Conservation (phyloP, 371 early-diverging fungal genomes). For the Apophysomyces elegans region DNA sequence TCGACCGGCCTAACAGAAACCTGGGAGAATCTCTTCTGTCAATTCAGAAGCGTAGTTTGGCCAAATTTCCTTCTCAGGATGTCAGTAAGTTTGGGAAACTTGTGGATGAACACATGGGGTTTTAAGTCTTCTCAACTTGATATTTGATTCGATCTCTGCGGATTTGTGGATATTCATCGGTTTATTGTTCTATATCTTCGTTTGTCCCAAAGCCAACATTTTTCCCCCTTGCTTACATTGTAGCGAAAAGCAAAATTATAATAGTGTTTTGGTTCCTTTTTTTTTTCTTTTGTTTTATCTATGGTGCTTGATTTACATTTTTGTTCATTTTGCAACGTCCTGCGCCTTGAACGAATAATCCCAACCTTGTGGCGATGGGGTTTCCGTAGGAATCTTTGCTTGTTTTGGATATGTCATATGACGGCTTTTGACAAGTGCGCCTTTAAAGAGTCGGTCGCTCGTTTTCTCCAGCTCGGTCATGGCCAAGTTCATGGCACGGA, state of each 20-base stretch:
- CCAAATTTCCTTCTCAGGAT: constrained; percentile 11
- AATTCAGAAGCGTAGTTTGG: neutral
- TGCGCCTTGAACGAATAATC: constrained; percentile 59
- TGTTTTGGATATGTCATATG: constrained; percentile 75
- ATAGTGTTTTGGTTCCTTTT: neutral
- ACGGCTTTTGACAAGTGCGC: constrained; percentile 66
- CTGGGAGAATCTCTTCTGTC: neutral
- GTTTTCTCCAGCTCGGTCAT: constrained; percentile 74
- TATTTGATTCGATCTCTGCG: constrained; percentile 6
- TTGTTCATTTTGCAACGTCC: constrained; percentile 9
- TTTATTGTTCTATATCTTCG: neutral
- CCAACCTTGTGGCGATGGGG: constrained; percentile 73
- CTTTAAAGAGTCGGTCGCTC: constrained; percentile 66
- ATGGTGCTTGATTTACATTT: constrained; percentile 9
- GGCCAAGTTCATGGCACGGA: constrained; percentile 71
- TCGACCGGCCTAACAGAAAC: neutral
- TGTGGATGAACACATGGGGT: constrained; percentile 22
- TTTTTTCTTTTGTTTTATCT: neutral
- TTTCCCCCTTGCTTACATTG: neutral
- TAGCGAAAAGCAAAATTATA: neutral
- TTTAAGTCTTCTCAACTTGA: constrained; percentile 4
- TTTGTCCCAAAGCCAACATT: neutral
- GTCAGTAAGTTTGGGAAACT: constrained; percentile 12
- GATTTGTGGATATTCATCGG: constrained; percentile 7
- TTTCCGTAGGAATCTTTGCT: constrained; percentile 78